Evolutionary conservation across 495 filamentous ascomycete species (phyloP), one percentile per base, ranked within the genome.

Genomic region (Talaromyces ruber): DNA sequence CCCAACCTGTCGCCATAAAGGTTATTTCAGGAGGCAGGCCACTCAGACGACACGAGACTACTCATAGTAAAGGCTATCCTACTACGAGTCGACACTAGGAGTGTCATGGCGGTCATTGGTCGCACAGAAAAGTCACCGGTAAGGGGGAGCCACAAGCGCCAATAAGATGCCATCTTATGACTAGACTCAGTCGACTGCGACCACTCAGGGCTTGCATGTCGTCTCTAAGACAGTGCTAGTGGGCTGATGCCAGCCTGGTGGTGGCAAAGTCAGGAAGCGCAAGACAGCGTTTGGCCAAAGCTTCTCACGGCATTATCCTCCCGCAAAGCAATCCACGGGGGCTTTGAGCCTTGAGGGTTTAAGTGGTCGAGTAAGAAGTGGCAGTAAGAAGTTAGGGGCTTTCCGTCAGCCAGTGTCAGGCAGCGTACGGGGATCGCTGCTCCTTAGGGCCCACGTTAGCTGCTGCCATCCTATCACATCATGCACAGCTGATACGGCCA

Each of bases 391-490:
- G 12, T 39, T 39, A 39, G 34, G 24, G 47, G 47, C n/a, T 47
- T 47, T 47, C 18, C 12, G 12, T 16, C 14, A 14, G 5, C 14
- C 3, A 16, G 43, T 47, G 4, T 21, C 4, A 47, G 14, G 12
- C 43, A 6, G 12, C 12, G 12, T 4, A 21, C 51, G 51, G 51
- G 26, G 51, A 26, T 24, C 51, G 8, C 21, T 54, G 51, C 51
- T 54, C 51, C 51, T 54, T 18, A 54, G 26, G 51, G 51, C 51
- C 51, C 51, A 54, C 51, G 51, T 54, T 26, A 54, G 51, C 51
- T 54, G 22, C 51, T 54, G 28, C 26, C 11, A 54, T 28, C 51
- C 51, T 21, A 54, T 22, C 51, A 54, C 21, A 54, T 22, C 51
- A n/a, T 28, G 51, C 51, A 18, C 9, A 6, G 4, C 51, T 54